Conservation (phyloP, 495 filamentous ascomycete species). For the Neurospora discreta region DNA sequence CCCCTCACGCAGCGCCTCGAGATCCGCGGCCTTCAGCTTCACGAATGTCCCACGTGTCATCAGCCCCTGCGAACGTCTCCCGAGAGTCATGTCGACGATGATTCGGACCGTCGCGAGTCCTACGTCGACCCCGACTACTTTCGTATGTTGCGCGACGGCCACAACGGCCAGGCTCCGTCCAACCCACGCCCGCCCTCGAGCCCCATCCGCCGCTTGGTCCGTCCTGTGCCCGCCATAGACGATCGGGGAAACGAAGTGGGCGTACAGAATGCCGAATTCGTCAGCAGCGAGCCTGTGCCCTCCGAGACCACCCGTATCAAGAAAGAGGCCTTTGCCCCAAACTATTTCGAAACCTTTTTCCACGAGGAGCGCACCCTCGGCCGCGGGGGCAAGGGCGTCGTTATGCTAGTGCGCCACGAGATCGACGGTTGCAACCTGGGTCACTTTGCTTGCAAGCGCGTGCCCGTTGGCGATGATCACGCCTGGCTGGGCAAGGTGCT, state of each 20-base stretch:
- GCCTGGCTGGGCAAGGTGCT: slow-evolving; percentile 91
- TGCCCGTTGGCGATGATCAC: slow-evolving; percentile 91
- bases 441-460: slow-evolving; percentile 91
- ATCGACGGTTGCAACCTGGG: slow-evolving; percentile 77
- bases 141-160: slow-evolving; percentile 64
- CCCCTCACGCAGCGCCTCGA: slow-evolving; percentile 73
- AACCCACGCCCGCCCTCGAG: slow-evolving; percentile 30
- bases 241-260: slow-evolving; percentile 9
- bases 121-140: slow-evolving; percentile 91
- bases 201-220: slow-evolving; percentile 36
- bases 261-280: slow-evolving; percentile 38
- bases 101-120: slow-evolving; percentile 38
- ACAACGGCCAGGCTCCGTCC: slow-evolving; percentile 10
- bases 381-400: slow-evolving; percentile 86
- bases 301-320: slow-evolving; percentile 57
- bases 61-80: slow-evolving; percentile 53
- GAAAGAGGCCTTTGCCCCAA: slow-evolving; percentile 72
- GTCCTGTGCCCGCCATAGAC: slow-evolving; percentile 25
- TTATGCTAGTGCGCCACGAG: slow-evolving; percentile 80
- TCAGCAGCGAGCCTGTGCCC: slow-evolving; percentile 40
- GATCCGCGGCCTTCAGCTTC: slow-evolving; percentile 52
- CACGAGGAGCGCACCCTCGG: slow-evolving; percentile 77
- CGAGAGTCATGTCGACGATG: slow-evolving; percentile 34
- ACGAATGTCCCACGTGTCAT: slow-evolving; percentile 81
- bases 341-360: slow-evolving; percentile 89